phyloP scores from a whole-genome alignment of 164 flowering plant genomes.

The Magnolia officinalis region DNA sequence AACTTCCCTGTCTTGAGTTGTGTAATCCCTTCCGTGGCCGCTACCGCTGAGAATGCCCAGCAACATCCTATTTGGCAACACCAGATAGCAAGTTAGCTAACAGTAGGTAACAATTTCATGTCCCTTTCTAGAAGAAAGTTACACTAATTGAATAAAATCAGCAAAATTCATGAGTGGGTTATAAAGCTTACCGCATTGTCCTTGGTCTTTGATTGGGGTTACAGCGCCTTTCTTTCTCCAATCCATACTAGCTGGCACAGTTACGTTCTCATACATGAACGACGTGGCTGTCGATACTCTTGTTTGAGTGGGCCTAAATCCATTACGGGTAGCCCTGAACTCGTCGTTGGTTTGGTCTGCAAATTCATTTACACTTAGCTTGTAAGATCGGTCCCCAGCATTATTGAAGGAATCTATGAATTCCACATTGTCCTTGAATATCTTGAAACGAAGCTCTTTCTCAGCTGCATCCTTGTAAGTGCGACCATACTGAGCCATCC shows the following conservation, averaged over 20 bases:
- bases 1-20: too few species aligned
- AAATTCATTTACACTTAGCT: conserved; percentile 25
- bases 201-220: too few species aligned
- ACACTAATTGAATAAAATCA: not conserved
- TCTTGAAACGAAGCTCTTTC: conserved; percentile 23
- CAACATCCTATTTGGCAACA: too few species aligned
- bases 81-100: conserved; percentile 5
- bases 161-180: not conserved
- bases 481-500: conserved; percentile 17
- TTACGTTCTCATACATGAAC: too few species aligned
- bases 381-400: conserved; percentile 21
- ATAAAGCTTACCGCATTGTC: too few species aligned
- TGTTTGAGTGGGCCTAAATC: too few species aligned
- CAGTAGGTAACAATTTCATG: not conserved
- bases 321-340: conserved; percentile 9
- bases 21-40: too few species aligned
- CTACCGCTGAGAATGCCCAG: too few species aligned
- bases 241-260: too few species aligned
- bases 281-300: too few species aligned
- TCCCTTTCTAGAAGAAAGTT: not conserved
- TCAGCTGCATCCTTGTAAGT: conserved; percentile 13
- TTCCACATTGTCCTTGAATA: conserved; percentile 32
- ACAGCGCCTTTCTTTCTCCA: too few species aligned
- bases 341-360: conserved; percentile 33
- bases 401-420: conserved; percentile 51